Evolutionary conservation across 2,329 filamentous ascomycete species (phyloP).

Genomic region (Xylaria sp.): DNA sequence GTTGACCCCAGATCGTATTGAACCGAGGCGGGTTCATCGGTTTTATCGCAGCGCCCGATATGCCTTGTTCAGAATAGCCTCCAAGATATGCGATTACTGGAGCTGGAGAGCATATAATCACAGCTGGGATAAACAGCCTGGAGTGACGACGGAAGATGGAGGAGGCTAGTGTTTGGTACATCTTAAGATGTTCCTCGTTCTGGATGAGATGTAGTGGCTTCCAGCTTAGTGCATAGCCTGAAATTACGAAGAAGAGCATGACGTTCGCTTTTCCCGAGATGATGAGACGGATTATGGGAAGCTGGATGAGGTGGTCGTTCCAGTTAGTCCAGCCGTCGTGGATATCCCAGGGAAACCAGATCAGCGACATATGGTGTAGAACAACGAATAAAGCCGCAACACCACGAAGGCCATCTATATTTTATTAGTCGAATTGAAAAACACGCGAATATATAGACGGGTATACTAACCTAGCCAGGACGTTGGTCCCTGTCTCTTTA

Average conservation of each 20-base stretch:
- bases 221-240: slow-evolving; percentile 53
- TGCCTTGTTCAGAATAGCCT: slow-evolving; percentile 33
- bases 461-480: slow-evolving; percentile 45
- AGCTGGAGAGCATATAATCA: slow-evolving; percentile 36
- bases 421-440: slow-evolving; percentile 8
- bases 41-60: slow-evolving; percentile 38
- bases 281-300: slow-evolving; percentile 52
- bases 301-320: slow-evolving; percentile 45
- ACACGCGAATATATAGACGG: not conserved
- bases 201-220: slow-evolving; percentile 49
- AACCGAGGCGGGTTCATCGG: slow-evolving; percentile 36
- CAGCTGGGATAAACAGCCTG: slow-evolving; percentile 45
- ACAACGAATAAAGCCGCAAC: slow-evolving; percentile 67
- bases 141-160: slow-evolving; percentile 46
- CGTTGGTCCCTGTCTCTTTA: slow-evolving; percentile 38
- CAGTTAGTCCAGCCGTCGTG: slow-evolving; percentile 44
- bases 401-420: slow-evolving; percentile 62
- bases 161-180: slow-evolving; percentile 42
- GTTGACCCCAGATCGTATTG: slow-evolving; percentile 37
- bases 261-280: slow-evolving; percentile 53
- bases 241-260: slow-evolving; percentile 56
- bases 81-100: slow-evolving; percentile 38
- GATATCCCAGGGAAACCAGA: slow-evolving; percentile 47
- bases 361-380: slow-evolving; percentile 55
- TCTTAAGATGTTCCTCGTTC: slow-evolving; percentile 37